Base-by-base conservation (phyloP, 495 filamentous ascomycete species). In the Beverwykella pulmonaria region DNA sequence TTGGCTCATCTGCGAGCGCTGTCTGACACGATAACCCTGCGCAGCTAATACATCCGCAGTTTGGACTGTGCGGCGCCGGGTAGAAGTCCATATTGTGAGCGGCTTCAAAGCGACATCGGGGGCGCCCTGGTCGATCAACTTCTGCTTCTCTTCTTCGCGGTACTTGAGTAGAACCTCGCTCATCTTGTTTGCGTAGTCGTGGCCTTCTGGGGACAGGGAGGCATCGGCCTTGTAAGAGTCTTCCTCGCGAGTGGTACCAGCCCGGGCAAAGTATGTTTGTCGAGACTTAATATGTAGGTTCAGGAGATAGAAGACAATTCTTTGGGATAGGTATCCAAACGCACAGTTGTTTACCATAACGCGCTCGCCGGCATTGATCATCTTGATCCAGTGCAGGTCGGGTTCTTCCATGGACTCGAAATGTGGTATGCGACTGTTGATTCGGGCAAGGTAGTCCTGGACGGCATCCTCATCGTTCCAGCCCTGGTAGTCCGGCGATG, bases 341-440 rank as follows among this genome's bases (percentile, higher is more conserved):
- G 87, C 90, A 73, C 92, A 90, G 68, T 97, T 97, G 80, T 98
- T 99, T 70, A 97, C 90, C 61, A 90, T 87, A 60, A 98, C 85
- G 50, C 88, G 81, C 75, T 95, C 87, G n/a, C 95, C 95, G 8
- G 95, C 95, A 72, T 99, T 98, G 69, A 96, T 95, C 92, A 99
- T 96, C 85, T 97, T 98, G 82, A 98, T 92, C 74, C 92, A 99
- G 73, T 97, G 97, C 60, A 98, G 81, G 63, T 97, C 92, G 29
- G 83, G 81, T 73, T 98, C 94, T 69, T 93, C 84, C 92, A 99
- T 98, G 0, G 92, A 96, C 78, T 98, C 93, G 70, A 97, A 98
- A 61, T 92, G 87, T 22, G 95, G 95, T 56, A 98, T 98, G 62
- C 94, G 92, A 50, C 89, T 87, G 57, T 90, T 85, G 72, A 98